These are phyloP conservation scores for Dictyostelium capitatum DNA, from an alignment of 78 protist genomes.

Conservation along the genomic window DNA sequence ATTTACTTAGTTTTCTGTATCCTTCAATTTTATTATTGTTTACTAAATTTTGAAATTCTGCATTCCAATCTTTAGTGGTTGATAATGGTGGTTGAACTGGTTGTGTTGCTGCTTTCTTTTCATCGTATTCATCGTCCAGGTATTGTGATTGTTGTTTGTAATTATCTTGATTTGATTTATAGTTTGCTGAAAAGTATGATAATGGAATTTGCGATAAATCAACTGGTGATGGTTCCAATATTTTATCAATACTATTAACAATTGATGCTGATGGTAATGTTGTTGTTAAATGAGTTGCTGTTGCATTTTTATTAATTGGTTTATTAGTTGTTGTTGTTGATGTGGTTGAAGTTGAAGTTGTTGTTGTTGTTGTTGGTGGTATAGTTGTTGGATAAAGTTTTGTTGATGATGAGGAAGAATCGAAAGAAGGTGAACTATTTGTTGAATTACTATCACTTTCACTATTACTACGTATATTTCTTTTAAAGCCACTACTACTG, in stretches of 20 bases:
- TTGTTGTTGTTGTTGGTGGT: background rate
- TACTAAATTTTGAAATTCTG: slow-evolving; percentile 75
- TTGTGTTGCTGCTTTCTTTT: slow-evolving; percentile 29
- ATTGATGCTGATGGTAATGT: background rate
- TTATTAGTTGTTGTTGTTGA: background rate
- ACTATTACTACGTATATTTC: background rate
- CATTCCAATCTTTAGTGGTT: slow-evolving; percentile 80
- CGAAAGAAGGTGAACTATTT: background rate
- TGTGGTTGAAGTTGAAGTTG: background rate
- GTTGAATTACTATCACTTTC: background rate
- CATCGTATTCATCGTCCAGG: slow-evolving; percentile 62
- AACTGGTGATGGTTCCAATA: slow-evolving; percentile 11
- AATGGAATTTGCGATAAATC: slow-evolving; percentile 67
- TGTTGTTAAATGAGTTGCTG: background rate
- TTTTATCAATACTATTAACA: background rate
- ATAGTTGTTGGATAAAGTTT: background rate
- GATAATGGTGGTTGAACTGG: slow-evolving; percentile 61
- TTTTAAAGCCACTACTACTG: background rate
- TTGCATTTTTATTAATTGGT: background rate
- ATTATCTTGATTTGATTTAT: background rate
- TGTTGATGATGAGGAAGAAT: background rate
- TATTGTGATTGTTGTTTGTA: slow-evolving; percentile 13
- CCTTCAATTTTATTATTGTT: slow-evolving; percentile 69
- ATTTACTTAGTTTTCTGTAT: slow-evolving; percentile 38
- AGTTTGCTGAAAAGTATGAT: slow-evolving; percentile 36